Evolutionary conservation across 495 filamentous ascomycete genomes (phyloP).

Genomic region (Penicillium pulvis): DNA sequence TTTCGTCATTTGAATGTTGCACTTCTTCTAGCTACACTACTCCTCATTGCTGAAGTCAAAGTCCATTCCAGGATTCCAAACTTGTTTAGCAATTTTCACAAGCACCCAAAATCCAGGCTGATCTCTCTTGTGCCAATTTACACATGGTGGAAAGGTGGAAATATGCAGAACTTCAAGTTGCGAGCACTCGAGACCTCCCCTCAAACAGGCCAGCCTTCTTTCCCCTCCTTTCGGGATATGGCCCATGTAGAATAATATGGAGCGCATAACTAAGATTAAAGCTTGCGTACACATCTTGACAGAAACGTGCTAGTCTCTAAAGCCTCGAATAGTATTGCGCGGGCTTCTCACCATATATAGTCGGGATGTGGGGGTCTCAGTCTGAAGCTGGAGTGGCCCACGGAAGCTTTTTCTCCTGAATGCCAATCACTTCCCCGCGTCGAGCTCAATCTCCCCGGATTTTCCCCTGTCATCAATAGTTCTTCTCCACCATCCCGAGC

Average conservation of each 20-base stretch:
- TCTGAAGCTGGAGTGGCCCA: slow-evolving; percentile 9
- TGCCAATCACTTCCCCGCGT: neutral
- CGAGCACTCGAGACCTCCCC: neutral
- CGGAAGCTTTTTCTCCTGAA: slow-evolving; percentile 7
- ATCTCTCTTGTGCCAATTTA: no score
- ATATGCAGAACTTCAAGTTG: neutral
- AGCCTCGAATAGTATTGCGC: neutral
- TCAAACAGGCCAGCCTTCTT: neutral
- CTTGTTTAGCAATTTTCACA: no score
- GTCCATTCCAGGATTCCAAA: no score
- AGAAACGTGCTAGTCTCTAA: neutral
- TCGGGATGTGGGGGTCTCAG: slow-evolving; percentile 19
- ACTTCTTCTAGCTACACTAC: neutral
- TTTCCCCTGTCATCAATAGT: neutral
- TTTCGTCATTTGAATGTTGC: neutral
- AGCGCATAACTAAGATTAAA: neutral
- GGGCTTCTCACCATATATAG: neutral
- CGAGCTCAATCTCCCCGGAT: slow-evolving; percentile 8
- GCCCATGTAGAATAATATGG: neutral
- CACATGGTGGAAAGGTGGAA: neutral
- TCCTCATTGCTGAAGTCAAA: no score
- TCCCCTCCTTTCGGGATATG: slow-evolving; percentile 10
- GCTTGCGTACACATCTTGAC: slow-evolving; percentile 6
- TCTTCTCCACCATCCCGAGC: slow-evolving; percentile 13
- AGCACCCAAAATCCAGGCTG: no score